Conservation (phyloP, 805 yeast genomes). For the Ogataea corticis region DNA sequence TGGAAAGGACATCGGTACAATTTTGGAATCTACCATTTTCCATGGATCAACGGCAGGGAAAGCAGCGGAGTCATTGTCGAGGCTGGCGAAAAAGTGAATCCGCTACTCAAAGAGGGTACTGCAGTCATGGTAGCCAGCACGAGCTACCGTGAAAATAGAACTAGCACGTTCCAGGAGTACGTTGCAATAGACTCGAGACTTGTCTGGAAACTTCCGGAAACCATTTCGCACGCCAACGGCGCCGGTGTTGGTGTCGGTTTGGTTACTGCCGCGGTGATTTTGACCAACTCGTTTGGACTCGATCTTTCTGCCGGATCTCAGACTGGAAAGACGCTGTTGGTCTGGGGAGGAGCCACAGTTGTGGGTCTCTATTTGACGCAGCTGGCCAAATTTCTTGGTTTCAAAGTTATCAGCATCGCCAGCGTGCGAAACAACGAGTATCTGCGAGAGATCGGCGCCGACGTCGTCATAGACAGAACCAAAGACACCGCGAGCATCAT, state of each 20-base stretch:
- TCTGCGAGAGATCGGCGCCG: conserved; percentile 30
- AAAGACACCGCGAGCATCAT: conserved; percentile 25
- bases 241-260: conserved; percentile 50
- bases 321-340: conserved; percentile 28
- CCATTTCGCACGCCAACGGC: conserved; percentile 38
- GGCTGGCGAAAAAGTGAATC: conserved; percentile 35
- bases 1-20: conserved; percentile 49
- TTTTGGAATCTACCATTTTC: conserved; percentile 48
- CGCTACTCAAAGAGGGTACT: conserved; percentile 33
- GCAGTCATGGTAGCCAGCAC: conserved; percentile 47
- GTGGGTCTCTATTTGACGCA: conserved; percentile 47
- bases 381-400: conserved; percentile 40
- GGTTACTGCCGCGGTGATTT: conserved; percentile 41
- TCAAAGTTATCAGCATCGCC: conserved; percentile 38
- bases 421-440: conserved; percentile 25
- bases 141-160: conserved; percentile 46
- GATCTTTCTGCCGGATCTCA: background rate
- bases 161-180: conserved; percentile 49
- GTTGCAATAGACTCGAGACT: conserved; percentile 45
- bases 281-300: conserved; percentile 15
- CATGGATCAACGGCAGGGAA: conserved; percentile 53
- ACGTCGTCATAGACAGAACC: conserved; percentile 39
- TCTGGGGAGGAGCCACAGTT: conserved; percentile 53
- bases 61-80: conserved; percentile 42
- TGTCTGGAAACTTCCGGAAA: conserved; percentile 44